Percentiles rank a stretch among this genome's conserved stretches.
Evolutionary conservation across 2,329 filamentous ascomycete genomes (phyloP).

Genomic region (Clarireedia hainanense): DNA sequence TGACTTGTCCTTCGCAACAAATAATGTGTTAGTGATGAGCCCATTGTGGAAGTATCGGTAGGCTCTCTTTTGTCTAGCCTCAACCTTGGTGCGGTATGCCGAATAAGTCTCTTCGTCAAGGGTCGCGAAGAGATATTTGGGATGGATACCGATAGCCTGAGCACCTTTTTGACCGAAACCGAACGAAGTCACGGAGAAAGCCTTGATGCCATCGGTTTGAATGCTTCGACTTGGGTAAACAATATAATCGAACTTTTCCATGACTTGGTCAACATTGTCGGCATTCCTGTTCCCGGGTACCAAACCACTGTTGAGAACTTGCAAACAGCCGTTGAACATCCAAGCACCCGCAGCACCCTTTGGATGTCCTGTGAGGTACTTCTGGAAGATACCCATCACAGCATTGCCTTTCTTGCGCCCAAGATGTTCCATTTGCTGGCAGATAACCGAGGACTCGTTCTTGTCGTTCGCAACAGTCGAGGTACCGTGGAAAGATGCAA

Average conservation of each 20-base stretch:
- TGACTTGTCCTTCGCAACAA: constrained; percentile 86
- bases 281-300: constrained; percentile 97
- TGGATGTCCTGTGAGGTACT: constrained; percentile 96
- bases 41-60: constrained; percentile 99
- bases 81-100: constrained; percentile 80
- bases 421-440: constrained; percentile 90
- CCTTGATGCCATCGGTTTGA: constrained; percentile 96
- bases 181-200: constrained; percentile 97
- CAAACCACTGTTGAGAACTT: constrained; percentile 87
- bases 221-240: constrained; percentile 93
- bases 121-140: constrained; percentile 91
- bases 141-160: constrained; percentile 93
- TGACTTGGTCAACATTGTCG: constrained; percentile 90
- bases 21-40: constrained; percentile 94
- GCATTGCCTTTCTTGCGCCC: constrained; percentile 96
- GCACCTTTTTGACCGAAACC: constrained; percentile 99
- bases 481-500: constrained; percentile 98
- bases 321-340: constrained; percentile 99
- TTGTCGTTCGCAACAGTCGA: constrained; percentile 99
- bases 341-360: constrained; percentile 98
- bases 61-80: constrained; percentile 92
- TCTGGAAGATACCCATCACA: constrained; percentile 95
- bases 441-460: constrained; percentile 97
- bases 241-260: constrained; percentile 98
- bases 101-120: constrained; percentile 79